Percentiles rank a stretch among this genome's conserved stretches.
phyloP scores from a whole-genome alignment of 345 rosid genomes.

The Laguncularia racemosa region DNA sequence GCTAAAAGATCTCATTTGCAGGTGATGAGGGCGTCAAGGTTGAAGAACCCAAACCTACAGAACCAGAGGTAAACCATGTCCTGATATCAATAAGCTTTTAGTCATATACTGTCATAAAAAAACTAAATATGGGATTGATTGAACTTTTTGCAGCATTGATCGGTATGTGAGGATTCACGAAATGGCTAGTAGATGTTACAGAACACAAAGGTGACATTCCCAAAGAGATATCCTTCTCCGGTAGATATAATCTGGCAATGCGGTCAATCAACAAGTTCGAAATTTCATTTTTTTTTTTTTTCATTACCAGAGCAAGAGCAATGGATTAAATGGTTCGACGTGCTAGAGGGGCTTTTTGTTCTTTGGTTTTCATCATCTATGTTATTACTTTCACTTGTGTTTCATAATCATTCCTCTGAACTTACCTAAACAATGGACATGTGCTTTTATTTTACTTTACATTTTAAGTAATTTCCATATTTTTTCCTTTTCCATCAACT shows the following conservation, averaged over 20 bases:
- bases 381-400: conserved; percentile 11
- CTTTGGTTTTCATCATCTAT: not conserved
- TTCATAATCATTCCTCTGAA: not conserved
- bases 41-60: conserved; percentile 72
- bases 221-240: not conserved
- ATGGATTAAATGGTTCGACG: no score
- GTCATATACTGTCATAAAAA: not conserved
- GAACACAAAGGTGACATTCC: not conserved
- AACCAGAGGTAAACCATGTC: conserved; percentile 39
- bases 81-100: not conserved
- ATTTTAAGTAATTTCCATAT: no score
- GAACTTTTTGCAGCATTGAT: conserved; percentile 13
- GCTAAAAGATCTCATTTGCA: conserved; percentile 14
- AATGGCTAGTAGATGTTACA: conserved; percentile 2
- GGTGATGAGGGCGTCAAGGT: conserved; percentile 75
- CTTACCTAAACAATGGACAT: conserved; percentile 1
- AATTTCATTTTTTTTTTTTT: not conserved
- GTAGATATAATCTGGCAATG: conserved; percentile 3
- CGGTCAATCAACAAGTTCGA: not conserved
- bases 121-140: no score
- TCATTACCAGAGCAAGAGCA: conserved; percentile 3
- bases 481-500: no score
- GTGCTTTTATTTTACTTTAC: not conserved
- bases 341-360: not conserved
- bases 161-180: not conserved